Evolutionary conservation across 345 rosid species (phyloP), one percentile per base, ranked within the genome.

Genomic region (Bruguiera parviflora): DNA sequence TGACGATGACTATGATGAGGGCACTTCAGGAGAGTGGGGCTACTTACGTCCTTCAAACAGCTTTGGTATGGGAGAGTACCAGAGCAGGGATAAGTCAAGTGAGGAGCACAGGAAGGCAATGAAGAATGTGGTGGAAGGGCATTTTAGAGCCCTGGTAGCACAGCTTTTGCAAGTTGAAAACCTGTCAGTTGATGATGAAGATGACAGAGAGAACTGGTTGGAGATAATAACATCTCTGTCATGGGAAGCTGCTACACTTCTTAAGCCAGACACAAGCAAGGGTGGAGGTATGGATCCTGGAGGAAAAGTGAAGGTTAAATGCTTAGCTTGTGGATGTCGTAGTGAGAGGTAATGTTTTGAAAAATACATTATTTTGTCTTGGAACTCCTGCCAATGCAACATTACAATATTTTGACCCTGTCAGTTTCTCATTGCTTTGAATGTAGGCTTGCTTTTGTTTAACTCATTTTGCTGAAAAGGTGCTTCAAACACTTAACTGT

Each of bases 221-320:
- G 91, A 88, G 81, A 91, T 87, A 49, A 89, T 94, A 68, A 89
- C 93, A 33, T 84, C 96, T 78, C 87, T 94, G 58, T 94, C 97
- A 24, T 94, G 96, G 96, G 95, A 91, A 79, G 98, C 96, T 74
- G 97, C 97, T 32, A 83, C 92, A 25, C 86, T 91, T 60, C 73
- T 94, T 71, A 94, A 94, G 84, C 98, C 97, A 31, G 98, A 94
- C 79, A 91, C 73, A 78, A 91, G 98, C 82, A 80, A 70, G 71
- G 87, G 92, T 69, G 97, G 98, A 68, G 95, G 98, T 65, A 94
- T 94, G 98, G 98, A 94, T 79, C 98, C 98, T 53, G 97, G 92
- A 78, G 97, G 96, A 51, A 89, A 91, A 83, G 96, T 94, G 73
- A 94, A 94, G 83, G 90, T 94, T 58, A 94, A 94, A 77, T 94